These are phyloP conservation scores for Pachysandra terminalis DNA, from an alignment of 164 flowering plant genomes.

Conservation along the genomic window DNA sequence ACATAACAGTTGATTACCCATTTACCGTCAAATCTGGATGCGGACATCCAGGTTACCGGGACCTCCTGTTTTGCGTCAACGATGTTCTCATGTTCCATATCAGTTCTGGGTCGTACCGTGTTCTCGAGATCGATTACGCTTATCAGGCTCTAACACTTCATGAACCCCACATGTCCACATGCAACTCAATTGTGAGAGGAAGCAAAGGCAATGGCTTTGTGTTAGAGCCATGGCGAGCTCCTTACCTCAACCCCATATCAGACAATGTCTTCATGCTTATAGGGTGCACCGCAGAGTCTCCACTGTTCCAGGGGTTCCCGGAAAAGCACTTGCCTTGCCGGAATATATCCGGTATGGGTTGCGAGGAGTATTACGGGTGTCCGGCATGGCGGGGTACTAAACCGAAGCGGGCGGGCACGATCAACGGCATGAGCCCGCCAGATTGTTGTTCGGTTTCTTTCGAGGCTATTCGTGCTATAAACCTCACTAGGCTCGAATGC, in stretches of 20 bases:
- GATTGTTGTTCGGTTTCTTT: conserved; percentile 72
- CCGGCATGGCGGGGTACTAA: conserved; percentile 67
- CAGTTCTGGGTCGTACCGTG: conserved; percentile 87
- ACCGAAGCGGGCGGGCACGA: conserved; percentile 24
- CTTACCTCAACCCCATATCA: conserved; percentile 56
- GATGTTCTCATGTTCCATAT: conserved; percentile 87
- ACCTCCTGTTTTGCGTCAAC: conserved; percentile 79
- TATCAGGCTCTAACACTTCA: conserved; percentile 65
- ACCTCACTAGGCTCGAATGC: conserved; percentile 63
- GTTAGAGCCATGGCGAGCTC: conserved; percentile 61
- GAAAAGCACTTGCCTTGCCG: conserved; percentile 71
- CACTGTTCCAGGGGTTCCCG: conserved; percentile 89
- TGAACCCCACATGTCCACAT: conserved; percentile 80
- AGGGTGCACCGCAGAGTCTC: conserved; percentile 70
- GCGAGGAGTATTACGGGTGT: conserved; percentile 76
- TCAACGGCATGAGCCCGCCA: conserved; percentile 55
- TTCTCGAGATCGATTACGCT: conserved; percentile 76
- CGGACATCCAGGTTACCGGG: conserved; percentile 74
- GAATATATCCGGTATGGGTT: conserved; percentile 87
- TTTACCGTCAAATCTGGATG: conserved; percentile 67
- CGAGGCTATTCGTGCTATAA: conserved; percentile 59
- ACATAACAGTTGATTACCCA: conserved; percentile 80
- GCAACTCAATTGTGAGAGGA: conserved; percentile 55
- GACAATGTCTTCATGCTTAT: conserved; percentile 84
- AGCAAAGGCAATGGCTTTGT: conserved; percentile 72